Evolutionary conservation across 2,329 filamentous ascomycete genomes (phyloP).

Genomic region (Penicillium paneum): DNA sequence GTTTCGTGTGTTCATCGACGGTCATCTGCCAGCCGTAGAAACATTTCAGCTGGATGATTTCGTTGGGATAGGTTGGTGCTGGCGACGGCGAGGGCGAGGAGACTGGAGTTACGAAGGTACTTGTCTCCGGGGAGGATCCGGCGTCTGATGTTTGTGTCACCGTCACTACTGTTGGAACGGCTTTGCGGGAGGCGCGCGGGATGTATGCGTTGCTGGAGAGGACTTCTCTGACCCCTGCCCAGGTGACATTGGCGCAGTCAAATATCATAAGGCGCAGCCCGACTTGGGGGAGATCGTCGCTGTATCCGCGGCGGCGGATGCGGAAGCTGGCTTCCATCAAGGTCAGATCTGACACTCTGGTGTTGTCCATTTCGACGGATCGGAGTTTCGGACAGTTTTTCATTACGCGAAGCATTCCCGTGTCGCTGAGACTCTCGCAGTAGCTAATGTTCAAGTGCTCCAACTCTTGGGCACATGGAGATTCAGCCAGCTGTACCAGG

Average conservation of each 20-base stretch:
- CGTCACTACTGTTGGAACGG: slow-evolving; percentile 29
- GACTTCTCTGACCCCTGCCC: slow-evolving; percentile 85
- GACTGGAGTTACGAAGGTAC: slow-evolving; percentile 24
- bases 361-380: slow-evolving; percentile 87
- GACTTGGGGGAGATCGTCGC: slow-evolving; percentile 50
- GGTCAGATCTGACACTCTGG: slow-evolving; percentile 79
- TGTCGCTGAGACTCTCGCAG: slow-evolving; percentile 80
- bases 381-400: slow-evolving; percentile 68
- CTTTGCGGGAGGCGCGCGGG: slow-evolving; percentile 47
- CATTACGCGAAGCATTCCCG: slow-evolving; percentile 77
- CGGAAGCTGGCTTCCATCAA: slow-evolving; percentile 81
- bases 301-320: slow-evolving; percentile 63
- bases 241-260: slow-evolving; percentile 88
- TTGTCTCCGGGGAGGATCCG: slow-evolving; percentile 21
- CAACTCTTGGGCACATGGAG: slow-evolving; percentile 68
- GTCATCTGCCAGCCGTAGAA: slow-evolving; percentile 96
- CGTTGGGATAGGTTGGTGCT: slow-evolving; percentile 58
- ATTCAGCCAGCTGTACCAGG: slow-evolving; percentile 70
- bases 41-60: slow-evolving; percentile 84
- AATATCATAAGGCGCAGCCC: slow-evolving; percentile 79
- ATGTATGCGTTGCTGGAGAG: slow-evolving; percentile 79
- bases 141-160: slow-evolving; percentile 31
- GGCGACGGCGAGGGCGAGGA: slow-evolving; percentile 26
- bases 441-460: slow-evolving; percentile 84
- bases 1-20: slow-evolving; percentile 87